Percentiles rank a stretch among this genome's conserved stretches.
Conservation (phyloP, 345 rosid genomes). For the Salix udensis region DNA sequence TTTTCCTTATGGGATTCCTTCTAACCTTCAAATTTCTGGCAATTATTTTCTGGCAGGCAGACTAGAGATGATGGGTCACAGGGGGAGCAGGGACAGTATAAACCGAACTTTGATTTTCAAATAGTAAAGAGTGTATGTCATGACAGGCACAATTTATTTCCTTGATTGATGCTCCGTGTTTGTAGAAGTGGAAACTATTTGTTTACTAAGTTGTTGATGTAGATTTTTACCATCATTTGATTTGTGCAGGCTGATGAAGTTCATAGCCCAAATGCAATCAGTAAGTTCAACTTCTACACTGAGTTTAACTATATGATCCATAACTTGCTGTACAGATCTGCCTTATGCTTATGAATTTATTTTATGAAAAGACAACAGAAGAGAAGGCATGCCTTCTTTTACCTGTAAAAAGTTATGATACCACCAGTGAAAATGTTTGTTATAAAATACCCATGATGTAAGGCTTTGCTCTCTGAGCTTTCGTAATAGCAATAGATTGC, state of each 20-base stretch:
- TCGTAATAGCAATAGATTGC: neutral
- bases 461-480: neutral
- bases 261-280: slow-evolving; percentile 36
- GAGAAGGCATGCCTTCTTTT: neutral
- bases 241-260: slow-evolving; percentile 52
- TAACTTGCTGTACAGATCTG: neutral
- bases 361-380: neutral
- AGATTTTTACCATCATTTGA: slow-evolving; percentile 17
- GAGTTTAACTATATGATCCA: neutral
- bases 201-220: neutral
- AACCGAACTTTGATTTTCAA: slow-evolving; percentile 26
- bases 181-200: neutral
- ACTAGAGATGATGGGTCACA: slow-evolving; percentile 29
- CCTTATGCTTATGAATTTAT: neutral
- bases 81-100: slow-evolving; percentile 22
- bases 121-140: slow-evolving; percentile 40
- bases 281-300: slow-evolving; percentile 38
- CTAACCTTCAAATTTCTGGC: slow-evolving; percentile 19
- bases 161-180: slow-evolving; percentile 9
- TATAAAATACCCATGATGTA: neutral
- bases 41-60: slow-evolving; percentile 53
- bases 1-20: neutral
- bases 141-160: slow-evolving; percentile 10
- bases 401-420: neutral
- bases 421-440: neutral